Conservation (phyloP, 2,329 filamentous ascomycete genomes). For the Ophiostoma angusticollis region DNA sequence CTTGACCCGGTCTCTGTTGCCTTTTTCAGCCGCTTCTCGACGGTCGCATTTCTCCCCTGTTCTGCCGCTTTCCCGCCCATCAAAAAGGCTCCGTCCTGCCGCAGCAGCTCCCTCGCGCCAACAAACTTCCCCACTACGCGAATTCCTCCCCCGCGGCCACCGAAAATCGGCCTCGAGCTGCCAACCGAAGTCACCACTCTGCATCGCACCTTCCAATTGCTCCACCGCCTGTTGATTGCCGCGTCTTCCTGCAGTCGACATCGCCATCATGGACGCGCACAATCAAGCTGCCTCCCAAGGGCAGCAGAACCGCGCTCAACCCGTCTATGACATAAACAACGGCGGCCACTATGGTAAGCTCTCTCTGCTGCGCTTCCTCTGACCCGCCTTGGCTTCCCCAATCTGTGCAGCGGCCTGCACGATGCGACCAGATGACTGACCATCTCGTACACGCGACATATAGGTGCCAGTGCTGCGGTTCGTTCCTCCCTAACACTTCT, state of each 20-base stretch:
- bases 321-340: conserved; percentile 59
- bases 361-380: background rate
- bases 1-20: too few species aligned
- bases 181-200: too few species aligned
- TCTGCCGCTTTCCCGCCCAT: background rate
- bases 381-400: background rate
- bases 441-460: conserved; percentile 1
- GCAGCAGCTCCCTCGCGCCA: conserved; percentile 1
- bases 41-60: too few species aligned
- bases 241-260: background rate
- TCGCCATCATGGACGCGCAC: conserved; percentile 39
- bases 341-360: conserved; percentile 66
- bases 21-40: too few species aligned
- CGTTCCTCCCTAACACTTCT: conserved; percentile 20
- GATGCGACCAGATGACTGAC: conserved; percentile 15
- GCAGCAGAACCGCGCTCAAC: conserved; percentile 46
- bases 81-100: background rate
- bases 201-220: too few species aligned
- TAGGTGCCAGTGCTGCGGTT: conserved; percentile 59
- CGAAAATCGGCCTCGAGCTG: conserved; percentile 7
- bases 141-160: conserved; percentile 4
- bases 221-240: too few species aligned
- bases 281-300: conserved; percentile 39
- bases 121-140: background rate
- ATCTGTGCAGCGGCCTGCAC: conserved; percentile 2